A percentile compares a stretch with the other conserved stretches of the same genome.
These are phyloP conservation scores for Planoprotostelium fungivorum DNA, from an alignment of 78 protist genomes.

Conservation along the genomic window DNA sequence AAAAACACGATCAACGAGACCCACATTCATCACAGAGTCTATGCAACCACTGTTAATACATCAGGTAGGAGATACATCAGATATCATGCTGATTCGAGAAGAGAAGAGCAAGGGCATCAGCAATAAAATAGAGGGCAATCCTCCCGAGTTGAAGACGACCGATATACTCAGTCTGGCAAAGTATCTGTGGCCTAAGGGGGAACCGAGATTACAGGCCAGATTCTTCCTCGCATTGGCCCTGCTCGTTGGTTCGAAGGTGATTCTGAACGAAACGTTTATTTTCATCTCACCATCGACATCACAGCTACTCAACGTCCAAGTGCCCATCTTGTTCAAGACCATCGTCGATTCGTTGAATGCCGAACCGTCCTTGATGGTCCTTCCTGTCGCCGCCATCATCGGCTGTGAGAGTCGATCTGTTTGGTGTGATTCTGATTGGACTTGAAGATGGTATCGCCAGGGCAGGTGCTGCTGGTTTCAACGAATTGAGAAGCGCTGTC, in stretches of 20 bases:
- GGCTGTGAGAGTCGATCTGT: too few relatives aligned
- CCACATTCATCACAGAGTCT: too few relatives aligned
- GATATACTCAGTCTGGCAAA: constrained; percentile 1
- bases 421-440: background rate
- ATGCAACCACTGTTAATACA: too few relatives aligned
- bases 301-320: constrained; percentile 41
- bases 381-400: constrained; percentile 34
- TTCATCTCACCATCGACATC: background rate
- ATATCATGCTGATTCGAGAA: too few relatives aligned
- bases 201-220: constrained; percentile 29
- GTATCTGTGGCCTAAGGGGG: constrained; percentile 52
- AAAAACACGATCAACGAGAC: too few relatives aligned
- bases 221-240: constrained; percentile 24
- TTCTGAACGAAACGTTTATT: background rate
- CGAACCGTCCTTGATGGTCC: background rate
- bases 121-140: background rate
- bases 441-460: constrained; percentile 63
- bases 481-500: constrained; percentile 65
- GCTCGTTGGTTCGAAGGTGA: constrained; percentile 30
- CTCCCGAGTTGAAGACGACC: background rate
- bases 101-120: too few relatives aligned
- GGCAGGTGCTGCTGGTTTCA: constrained; percentile 31
- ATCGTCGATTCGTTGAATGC: constrained; percentile 68
- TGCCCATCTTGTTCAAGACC: constrained; percentile 81
- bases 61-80: too few relatives aligned